Conservation (phyloP, 768 basidiomycete genomes). For the Termitomyces eurrhizus region DNA sequence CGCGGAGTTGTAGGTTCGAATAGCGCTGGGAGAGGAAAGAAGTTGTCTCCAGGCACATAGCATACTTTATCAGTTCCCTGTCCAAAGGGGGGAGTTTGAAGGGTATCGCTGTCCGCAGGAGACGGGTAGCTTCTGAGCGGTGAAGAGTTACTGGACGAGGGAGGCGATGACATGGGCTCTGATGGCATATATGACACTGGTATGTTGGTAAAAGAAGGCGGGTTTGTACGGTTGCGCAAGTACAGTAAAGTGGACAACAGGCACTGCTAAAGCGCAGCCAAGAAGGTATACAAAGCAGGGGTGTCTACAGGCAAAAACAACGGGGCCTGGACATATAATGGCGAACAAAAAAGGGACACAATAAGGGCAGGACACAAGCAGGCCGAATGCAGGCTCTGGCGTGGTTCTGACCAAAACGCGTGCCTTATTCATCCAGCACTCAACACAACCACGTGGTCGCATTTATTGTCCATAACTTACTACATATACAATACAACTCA, state of each 20-base stretch:
- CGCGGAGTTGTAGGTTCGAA: constrained; percentile 7
- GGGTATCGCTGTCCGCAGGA: constrained; percentile 35
- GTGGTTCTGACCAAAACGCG: constrained; percentile 10
- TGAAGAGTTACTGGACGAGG: constrained; percentile 27
- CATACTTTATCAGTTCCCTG: constrained; percentile 10
- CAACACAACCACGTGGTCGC: constrained; percentile 3
- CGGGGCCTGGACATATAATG: constrained; percentile 13
- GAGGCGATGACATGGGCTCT: constrained; percentile 23
- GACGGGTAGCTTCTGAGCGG: constrained; percentile 26
- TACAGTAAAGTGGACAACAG: constrained; percentile 13
- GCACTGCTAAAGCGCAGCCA: constrained; percentile 16
- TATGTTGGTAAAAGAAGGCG: constrained; percentile 15
- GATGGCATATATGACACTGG: constrained; percentile 21
- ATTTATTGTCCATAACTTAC: constrained; percentile 2
- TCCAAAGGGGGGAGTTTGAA: constrained; percentile 36
- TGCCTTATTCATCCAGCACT: background rate
- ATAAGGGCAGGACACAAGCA: constrained; percentile 14
- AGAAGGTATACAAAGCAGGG: constrained; percentile 4
- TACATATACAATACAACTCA: background rate
- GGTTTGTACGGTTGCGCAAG: background rate
- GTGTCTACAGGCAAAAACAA: constrained; percentile 10
- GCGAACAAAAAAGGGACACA: constrained; percentile 10
- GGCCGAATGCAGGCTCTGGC: constrained; percentile 11
- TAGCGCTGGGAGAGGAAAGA: constrained; percentile 5
- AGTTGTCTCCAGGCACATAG: constrained; percentile 4